Evolutionary conservation across 345 rosid species (phyloP), one percentile per base, ranked within the genome.

Genomic region (Angophora floribunda): DNA sequence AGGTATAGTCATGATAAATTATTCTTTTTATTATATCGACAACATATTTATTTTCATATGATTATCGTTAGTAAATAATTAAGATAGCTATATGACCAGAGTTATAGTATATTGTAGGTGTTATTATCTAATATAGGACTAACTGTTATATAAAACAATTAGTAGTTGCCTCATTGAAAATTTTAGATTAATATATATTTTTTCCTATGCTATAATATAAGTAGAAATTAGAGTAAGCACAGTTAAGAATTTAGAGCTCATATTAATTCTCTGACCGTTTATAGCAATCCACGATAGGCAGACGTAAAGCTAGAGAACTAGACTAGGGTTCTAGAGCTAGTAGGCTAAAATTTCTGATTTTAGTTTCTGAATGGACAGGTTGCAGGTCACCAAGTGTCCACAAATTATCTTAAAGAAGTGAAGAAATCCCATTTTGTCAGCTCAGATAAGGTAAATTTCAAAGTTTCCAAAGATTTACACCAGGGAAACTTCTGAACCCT

Each of bases 361-460:
- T 47, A n/a, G 50, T 52, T 86, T n/a, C 49, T 21, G 51, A 86
- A 44, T 88, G 22, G 89, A 89, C 89, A 97, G 99, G 98, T 97
- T 55, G 86, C 97, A 84, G 93, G 94, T 89, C 98, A 95, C 88
- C 94, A 95, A 50, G 95, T 96, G 87, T 96, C 99, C 44, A 89
- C 95, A 79, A 94, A 93, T 87, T 97, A 97, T 92, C 91, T 97
- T 15, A 93, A 90, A 90, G 96, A 85, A 88, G 99, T 95, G 91
- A 95, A 97, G 93, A 93, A 96, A 90, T 94, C 98, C 16, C 95
- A 95, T 88, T 97, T 97, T 87, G 94, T 94, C 85, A 95, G 98
- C 91, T 96, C 98, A 88, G 99, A 97, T 87, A 96, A 97, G 98
- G 99, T 97, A 93, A 92, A 59, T 41, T 75, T 19, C 47, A 11